These are phyloP conservation scores for Aspergillus ustus DNA, from an alignment of 2,329 filamentous ascomycete species.

Conservation along the genomic window DNA sequence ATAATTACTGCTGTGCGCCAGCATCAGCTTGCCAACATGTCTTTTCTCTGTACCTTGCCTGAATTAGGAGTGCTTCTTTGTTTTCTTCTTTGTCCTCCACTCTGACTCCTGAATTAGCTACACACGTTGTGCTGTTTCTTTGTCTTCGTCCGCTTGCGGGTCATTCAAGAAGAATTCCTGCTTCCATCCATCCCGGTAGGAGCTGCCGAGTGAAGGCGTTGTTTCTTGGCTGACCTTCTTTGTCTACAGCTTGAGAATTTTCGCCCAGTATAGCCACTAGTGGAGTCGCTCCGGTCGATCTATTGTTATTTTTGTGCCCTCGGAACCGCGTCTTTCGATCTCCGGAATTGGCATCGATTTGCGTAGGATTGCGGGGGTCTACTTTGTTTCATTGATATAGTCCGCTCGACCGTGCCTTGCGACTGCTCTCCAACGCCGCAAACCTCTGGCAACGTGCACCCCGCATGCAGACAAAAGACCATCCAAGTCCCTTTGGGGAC, in stretches of 20 bases:
- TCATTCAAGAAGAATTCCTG: not conserved
- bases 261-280: not conserved
- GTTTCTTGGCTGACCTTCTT: slow-evolving; percentile 8
- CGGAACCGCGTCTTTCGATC: not conserved
- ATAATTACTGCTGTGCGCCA: slow-evolving; percentile 7
- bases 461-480: slow-evolving; percentile 25
- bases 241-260: not conserved
- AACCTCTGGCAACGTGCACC: not conserved
- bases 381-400: not conserved
- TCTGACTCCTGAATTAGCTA: not conserved
- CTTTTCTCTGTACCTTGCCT: not conserved
- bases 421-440: not conserved
- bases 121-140: slow-evolving; percentile 3
- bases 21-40: slow-evolving; percentile 1
- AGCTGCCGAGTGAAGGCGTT: not conserved
- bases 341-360: slow-evolving; percentile 2
- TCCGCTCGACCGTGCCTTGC: not conserved
- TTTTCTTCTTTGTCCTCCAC: slow-evolving; percentile 1
- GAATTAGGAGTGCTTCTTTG: not conserved
- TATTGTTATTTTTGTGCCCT: slow-evolving; percentile 2
- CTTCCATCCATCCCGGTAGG: not conserved
- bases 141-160: not conserved
- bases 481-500: slow-evolving; percentile 11
- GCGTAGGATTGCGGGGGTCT: not conserved
- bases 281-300: not conserved